Evolutionary conservation across 768 basidiomycete species (phyloP), one percentile per base, ranked within the genome.

Genomic region (Artomyces pyxidatus): DNA sequence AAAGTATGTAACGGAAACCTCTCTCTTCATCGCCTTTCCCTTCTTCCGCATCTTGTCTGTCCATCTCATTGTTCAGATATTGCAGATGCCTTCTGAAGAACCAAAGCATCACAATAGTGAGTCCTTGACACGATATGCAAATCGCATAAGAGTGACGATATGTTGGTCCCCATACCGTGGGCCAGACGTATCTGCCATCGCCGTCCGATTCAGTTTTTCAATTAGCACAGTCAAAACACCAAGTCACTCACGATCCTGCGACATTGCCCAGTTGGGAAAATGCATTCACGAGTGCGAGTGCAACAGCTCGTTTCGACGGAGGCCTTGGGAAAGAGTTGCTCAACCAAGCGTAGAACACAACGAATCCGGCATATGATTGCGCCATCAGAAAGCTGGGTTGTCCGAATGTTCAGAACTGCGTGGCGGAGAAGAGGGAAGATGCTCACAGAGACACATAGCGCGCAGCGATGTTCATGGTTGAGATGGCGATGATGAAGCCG

Each of bases 251-350:
- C 70, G 88, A 82, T 52, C 90, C 90, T 41, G 80, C 68, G 35
- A 94, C 73, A 67, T 93, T 93, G 0, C 91, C 91, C 5, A 88
- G 71, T 58, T 88, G 81, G 6, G 84, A 83, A 58, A 88, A 78
- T 39, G 83, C 78, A 63, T 92, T 90, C 58, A 91, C 78, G 51
- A 87, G 65, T 1, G 88, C 90, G 42, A 94, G 71, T 6, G 83
- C 83, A 17, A 91, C 83, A 2, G 90, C 85, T 4, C 90, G 81
- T 65, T 92, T 93, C 16, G 83, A 79, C 9, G 88, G 75, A 25
- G 90, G 85, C 16, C 78, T 77, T 25, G 88, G 79, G 67, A 94
- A 70, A 19, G 72, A 71, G 53, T 72, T 76, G 44, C 71, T 71
- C 48, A 77, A 66, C 77, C 73, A 75, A 4, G 73, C 66, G 62